Evolutionary conservation across 768 basidiomycete species (phyloP).

Genomic region (Peribolospora kevripleyi): DNA sequence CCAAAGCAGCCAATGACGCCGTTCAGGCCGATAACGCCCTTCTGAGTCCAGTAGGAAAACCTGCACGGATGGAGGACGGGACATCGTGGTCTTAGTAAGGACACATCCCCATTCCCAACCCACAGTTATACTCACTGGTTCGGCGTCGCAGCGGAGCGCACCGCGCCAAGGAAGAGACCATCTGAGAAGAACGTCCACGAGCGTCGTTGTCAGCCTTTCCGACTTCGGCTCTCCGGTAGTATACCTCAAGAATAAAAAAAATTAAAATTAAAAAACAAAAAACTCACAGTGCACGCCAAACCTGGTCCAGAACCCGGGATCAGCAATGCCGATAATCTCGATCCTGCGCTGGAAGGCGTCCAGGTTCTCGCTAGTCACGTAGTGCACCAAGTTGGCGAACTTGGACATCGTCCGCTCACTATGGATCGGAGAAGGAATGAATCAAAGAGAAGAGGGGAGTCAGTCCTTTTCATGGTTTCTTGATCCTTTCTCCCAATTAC

Average conservation of each 20-base stretch:
- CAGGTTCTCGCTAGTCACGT: slow-evolving; percentile 22
- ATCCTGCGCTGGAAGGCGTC: slow-evolving; percentile 22
- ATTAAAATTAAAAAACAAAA: neutral
- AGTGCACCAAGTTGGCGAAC: slow-evolving; percentile 22
- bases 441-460: neutral
- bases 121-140: slow-evolving; percentile 17
- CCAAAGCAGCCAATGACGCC: slow-evolving; percentile 23
- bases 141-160: slow-evolving; percentile 21
- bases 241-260: neutral
- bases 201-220: too few species aligned
- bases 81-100: neutral
- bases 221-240: too few species aligned
- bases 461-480: too few species aligned
- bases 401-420: slow-evolving; percentile 25
- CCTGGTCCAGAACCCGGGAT: slow-evolving; percentile 24
- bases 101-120: slow-evolving; percentile 1
- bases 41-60: slow-evolving; percentile 21
- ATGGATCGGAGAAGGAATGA: slow-evolving; percentile 12
- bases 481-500: too few species aligned
- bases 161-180: slow-evolving; percentile 20
- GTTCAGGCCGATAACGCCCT: slow-evolving; percentile 22
- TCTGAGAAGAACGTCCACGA: too few species aligned
- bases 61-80: neutral
- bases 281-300: slow-evolving; percentile 20
- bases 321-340: slow-evolving; percentile 22